These are phyloP conservation scores for Pterulicium gracile DNA, from an alignment of 1,284 basidiomycete genomes.

Conservation along the genomic window DNA sequence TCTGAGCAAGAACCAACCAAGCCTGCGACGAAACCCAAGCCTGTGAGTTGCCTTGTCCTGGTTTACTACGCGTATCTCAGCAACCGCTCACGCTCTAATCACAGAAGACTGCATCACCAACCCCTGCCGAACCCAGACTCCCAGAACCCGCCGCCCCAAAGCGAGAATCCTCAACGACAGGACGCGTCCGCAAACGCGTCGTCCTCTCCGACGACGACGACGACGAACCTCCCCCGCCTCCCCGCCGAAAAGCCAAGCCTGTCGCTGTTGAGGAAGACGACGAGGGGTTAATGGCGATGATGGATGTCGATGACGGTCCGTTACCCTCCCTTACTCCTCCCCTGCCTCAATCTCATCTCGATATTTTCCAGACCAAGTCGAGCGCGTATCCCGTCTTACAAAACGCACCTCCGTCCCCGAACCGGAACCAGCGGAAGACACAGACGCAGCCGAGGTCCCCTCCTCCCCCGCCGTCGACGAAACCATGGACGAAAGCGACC, in stretches of 20 bases:
- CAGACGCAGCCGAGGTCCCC: too few relatives aligned
- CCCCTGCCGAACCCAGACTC: too few relatives aligned
- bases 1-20: background rate
- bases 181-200: slow-evolving; percentile 31
- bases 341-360: slow-evolving; percentile 1
- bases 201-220: slow-evolving; percentile 51
- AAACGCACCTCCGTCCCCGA: slow-evolving; percentile 17
- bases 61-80: slow-evolving; percentile 10
- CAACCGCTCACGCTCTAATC: slow-evolving; percentile 11
- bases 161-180: slow-evolving; percentile 6
- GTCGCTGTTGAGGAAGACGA: slow-evolving; percentile 28
- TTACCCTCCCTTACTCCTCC: background rate
- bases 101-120: too few relatives aligned
- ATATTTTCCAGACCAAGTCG: slow-evolving; percentile 30
- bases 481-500: slow-evolving; percentile 21
- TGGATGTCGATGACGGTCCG: slow-evolving; percentile 69
- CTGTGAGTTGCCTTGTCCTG: background rate
- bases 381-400: slow-evolving; percentile 24
- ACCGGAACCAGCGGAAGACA: slow-evolving; percentile 17
- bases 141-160: slow-evolving; percentile 11
- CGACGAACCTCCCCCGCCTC: slow-evolving; percentile 10
- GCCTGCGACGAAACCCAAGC: background rate
- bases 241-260: slow-evolving; percentile 15
- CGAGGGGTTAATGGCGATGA: slow-evolving; percentile 46
- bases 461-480: slow-evolving; percentile 16